Conservation (phyloP, 768 basidiomycete species). For the Trametes gibbosa region DNA sequence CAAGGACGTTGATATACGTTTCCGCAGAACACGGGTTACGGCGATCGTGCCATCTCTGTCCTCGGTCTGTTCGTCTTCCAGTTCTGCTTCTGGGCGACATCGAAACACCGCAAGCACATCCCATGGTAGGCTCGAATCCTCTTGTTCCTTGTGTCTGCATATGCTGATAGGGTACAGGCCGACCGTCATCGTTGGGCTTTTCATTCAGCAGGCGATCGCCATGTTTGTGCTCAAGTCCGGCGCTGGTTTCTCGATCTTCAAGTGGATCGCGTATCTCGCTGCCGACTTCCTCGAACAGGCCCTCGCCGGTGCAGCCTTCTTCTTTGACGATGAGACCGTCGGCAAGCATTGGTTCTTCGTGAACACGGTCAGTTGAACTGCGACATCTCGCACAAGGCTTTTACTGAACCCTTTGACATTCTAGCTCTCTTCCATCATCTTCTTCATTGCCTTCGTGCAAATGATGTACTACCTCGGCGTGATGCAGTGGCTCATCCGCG, state of each 20-base stretch:
- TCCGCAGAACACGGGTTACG: slow-evolving; percentile 59
- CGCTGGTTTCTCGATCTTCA: slow-evolving; percentile 83
- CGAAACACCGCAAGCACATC: slow-evolving; percentile 58
- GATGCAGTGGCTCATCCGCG: slow-evolving; percentile 90
- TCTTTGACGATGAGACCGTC: slow-evolving; percentile 70
- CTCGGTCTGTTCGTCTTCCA: slow-evolving; percentile 82
- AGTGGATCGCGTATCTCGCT: slow-evolving; percentile 77
- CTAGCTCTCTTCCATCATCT: slow-evolving; percentile 77
- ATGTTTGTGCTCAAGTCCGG: slow-evolving; percentile 84
- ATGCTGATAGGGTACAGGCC: slow-evolving; percentile 46
- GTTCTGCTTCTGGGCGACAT: slow-evolving; percentile 65
- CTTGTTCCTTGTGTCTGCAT: not conserved
- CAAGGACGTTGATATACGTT: slow-evolving; percentile 17
- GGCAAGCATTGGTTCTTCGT: slow-evolving; percentile 83
- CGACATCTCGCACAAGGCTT: not conserved
- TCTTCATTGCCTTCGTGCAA: slow-evolving; percentile 91
- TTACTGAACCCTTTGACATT: not conserved
- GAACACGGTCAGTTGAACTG: slow-evolving; percentile 53
- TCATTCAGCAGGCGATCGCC: slow-evolving; percentile 82
- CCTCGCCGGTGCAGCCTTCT: slow-evolving; percentile 71
- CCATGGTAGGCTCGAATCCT: slow-evolving; percentile 62
- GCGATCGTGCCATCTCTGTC: slow-evolving; percentile 79
- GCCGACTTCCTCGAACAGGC: slow-evolving; percentile 75
- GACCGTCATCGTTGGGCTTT: slow-evolving; percentile 84
- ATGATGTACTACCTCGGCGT: slow-evolving; percentile 89